phyloP scores from a whole-genome alignment of 106 monocot genomes.

The Platanthera guangdongensis region DNA sequence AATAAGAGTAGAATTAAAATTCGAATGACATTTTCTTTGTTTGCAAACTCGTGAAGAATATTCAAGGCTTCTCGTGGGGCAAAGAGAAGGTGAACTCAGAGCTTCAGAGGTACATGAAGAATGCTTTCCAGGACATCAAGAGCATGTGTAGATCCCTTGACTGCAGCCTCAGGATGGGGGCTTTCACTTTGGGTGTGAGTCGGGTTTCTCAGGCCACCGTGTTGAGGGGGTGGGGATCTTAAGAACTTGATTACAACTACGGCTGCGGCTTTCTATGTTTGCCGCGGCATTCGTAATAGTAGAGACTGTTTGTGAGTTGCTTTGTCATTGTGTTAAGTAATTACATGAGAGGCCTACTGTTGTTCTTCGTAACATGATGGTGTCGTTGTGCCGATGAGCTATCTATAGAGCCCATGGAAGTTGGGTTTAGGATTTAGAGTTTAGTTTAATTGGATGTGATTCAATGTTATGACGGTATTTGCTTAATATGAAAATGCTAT shows the following conservation, averaged over 20 bases:
- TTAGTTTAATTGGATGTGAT: too few relatives aligned
- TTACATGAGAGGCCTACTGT: background rate
- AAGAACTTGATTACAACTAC: background rate
- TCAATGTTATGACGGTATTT: too few relatives aligned
- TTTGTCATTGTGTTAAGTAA: background rate
- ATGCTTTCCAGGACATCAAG: conserved; percentile 63
- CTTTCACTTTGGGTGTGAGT: conserved; percentile 78
- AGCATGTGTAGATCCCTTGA: conserved; percentile 67
- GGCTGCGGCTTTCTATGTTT: background rate
- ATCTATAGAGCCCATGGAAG: too few relatives aligned
- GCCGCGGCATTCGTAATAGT: background rate
- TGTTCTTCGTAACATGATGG: too few relatives aligned
- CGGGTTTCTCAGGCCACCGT: conserved; percentile 74
- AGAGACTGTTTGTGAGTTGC: background rate
- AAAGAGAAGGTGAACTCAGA: conserved; percentile 82
- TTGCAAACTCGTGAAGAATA: conserved; percentile 43
- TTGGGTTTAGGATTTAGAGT: too few relatives aligned
- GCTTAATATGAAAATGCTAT: too few relatives aligned
- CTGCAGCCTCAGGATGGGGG: conserved; percentile 91
- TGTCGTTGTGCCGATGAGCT: too few relatives aligned
- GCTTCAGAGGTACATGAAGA: conserved; percentile 71
- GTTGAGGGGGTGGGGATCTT: conserved; percentile 87
- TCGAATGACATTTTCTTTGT: background rate
- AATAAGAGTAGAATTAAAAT: background rate
- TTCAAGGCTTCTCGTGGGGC: conserved; percentile 98